phyloP scores from a whole-genome alignment of 768 basidiomycete genomes.

The Xerocomellus intermedius region DNA sequence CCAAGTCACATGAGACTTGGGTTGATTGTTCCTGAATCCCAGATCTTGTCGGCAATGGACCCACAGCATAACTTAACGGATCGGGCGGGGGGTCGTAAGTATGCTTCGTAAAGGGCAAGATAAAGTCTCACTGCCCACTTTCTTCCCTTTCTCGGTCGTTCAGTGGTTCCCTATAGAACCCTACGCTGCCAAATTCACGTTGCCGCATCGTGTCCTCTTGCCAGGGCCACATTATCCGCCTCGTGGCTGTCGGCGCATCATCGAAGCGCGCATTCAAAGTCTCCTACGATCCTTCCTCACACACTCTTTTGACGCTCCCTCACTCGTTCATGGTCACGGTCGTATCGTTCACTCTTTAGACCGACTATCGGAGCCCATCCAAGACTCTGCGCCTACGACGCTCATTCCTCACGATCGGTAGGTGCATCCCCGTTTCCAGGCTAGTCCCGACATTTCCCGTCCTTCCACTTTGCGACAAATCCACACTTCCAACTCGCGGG shows the following conservation, averaged over 20 bases:
- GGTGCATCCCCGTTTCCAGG: constrained; percentile 8
- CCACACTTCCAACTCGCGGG: not conserved
- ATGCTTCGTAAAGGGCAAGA: constrained; percentile 8
- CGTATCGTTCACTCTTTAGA: constrained; percentile 5
- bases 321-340: constrained; percentile 20
- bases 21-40: constrained; percentile 10
- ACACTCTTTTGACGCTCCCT: constrained; percentile 4
- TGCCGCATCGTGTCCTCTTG: constrained; percentile 7
- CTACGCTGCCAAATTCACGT: constrained; percentile 7
- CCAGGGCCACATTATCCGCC: constrained; percentile 10
- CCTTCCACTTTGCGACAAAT: constrained; percentile 5
- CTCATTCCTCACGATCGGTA: constrained; percentile 26
- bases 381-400: constrained; percentile 1
- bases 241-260: constrained; percentile 15
- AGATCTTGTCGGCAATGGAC: constrained; percentile 9
- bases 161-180: not conserved
- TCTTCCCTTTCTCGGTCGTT: not conserved
- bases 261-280: constrained; percentile 6
- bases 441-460: constrained; percentile 6
- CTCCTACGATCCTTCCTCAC: constrained; percentile 5
- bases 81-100: not conserved
- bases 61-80: not conserved
- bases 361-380: not conserved
- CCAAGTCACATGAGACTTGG: not conserved
- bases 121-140: not conserved